A percentile compares a stretch with the other conserved stretches of the same genome.
phyloP scores from a whole-genome alignment of 257 asterid genomes.

The Gynochthodes officinalis region DNA sequence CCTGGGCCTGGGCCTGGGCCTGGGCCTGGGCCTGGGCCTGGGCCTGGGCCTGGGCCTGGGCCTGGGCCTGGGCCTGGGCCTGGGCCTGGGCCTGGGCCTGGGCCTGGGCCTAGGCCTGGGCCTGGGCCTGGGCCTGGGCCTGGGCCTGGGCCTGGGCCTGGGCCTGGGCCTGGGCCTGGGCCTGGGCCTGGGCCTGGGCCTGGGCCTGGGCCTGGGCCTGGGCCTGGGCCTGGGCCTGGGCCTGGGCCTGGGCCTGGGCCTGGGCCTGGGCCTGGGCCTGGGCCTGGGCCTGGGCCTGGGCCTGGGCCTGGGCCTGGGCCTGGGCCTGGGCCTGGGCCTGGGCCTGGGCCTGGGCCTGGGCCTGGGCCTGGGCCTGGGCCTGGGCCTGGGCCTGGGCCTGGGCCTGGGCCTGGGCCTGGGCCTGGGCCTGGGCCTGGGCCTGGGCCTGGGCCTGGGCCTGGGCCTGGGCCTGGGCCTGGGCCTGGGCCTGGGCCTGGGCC shows the following conservation, averaged over 20 bases:
- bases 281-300: not conserved
- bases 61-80: not conserved
- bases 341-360: not conserved
- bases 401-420: constrained; percentile 1
- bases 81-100: no score
- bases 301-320: not conserved
- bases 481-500: constrained; percentile 9
- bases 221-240: no score
- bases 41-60: not conserved
- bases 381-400: not conserved
- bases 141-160: constrained; percentile 5
- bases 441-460: not conserved
- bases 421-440: constrained; percentile 3
- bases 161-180: constrained; percentile 5
- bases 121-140: constrained; percentile 1
- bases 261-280: constrained; percentile 5
- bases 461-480: constrained; percentile 7
- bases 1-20: no score
- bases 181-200: not conserved
- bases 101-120: not conserved
- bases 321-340: not conserved
- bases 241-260: no score
- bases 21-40: no score
- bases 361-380: not conserved
- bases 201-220: no score